phyloP scores from a whole-genome alignment of 257 asterid genomes.

The Knoxia roxburghii region DNA sequence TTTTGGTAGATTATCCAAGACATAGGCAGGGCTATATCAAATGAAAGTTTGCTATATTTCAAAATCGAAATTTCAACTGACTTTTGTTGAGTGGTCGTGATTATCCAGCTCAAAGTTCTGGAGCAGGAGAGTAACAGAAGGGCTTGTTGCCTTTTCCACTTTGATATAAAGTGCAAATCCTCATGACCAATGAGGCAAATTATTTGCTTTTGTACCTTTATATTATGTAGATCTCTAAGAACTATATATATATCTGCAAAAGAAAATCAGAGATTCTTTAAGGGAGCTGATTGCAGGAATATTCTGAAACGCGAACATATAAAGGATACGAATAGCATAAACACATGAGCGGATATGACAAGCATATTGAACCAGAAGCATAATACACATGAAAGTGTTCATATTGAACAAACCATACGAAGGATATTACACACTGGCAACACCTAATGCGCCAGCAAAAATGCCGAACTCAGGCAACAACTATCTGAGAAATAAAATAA shows the following conservation, averaged over 20 bases:
- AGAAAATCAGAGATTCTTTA: background rate
- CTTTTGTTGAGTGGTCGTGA: too few relatives aligned
- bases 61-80: too few relatives aligned
- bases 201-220: slow-evolving; percentile 1
- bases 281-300: background rate
- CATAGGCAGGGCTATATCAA: too few relatives aligned
- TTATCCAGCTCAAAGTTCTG: too few relatives aligned
- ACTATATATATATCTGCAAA: slow-evolving; percentile 15
- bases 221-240: background rate
- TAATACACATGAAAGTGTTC: background rate
- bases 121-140: background rate
- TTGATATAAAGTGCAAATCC: too few relatives aligned
- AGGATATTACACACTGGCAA: background rate
- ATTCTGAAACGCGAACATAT: background rate
- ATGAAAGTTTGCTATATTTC: too few relatives aligned
- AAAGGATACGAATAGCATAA: background rate
- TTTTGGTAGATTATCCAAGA: too few relatives aligned
- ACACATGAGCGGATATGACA: background rate
- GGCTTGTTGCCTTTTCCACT: slow-evolving; percentile 1
- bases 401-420: background rate
- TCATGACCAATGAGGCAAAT: background rate
- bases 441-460: background rate
- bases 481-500: background rate
- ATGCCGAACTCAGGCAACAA: background rate
- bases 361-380: background rate